These are phyloP conservation scores for Cladosporium sp. DNA, from an alignment of 2,329 filamentous ascomycete species.

Conservation along the genomic window DNA sequence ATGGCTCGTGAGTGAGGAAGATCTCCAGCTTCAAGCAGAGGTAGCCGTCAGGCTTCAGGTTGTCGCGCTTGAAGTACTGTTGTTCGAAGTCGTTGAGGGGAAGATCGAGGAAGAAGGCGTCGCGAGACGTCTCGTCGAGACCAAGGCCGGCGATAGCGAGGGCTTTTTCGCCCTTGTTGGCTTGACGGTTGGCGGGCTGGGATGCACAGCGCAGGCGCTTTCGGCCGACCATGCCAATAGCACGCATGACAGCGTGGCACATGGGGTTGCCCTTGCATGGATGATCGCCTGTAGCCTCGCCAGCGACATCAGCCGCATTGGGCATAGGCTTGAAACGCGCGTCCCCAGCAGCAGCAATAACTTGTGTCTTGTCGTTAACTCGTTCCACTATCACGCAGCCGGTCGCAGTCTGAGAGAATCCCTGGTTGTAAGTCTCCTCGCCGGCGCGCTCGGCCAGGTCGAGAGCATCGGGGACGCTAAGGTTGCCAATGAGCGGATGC, in stretches of 20 bases:
- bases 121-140: constrained; percentile 29
- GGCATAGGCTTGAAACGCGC: constrained; percentile 58
- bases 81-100: constrained; percentile 66
- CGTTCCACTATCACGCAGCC: constrained; percentile 74
- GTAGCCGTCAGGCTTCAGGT: constrained; percentile 72
- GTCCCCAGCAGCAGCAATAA: constrained; percentile 73
- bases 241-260: constrained; percentile 72
- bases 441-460: constrained; percentile 64
- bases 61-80: constrained; percentile 59
- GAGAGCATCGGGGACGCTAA: constrained; percentile 57
- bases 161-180: constrained; percentile 29
- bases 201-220: constrained; percentile 42
- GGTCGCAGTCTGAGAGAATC: constrained; percentile 60
- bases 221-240: constrained; percentile 74
- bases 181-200: constrained; percentile 23
- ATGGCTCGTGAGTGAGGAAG: constrained; percentile 93
- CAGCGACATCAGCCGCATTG: constrained; percentile 29
- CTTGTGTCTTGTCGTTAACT: constrained; percentile 40
- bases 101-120: constrained; percentile 62
- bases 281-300: constrained; percentile 10
- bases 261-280: constrained; percentile 63
- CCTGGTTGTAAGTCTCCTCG: constrained; percentile 51
- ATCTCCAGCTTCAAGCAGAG: constrained; percentile 91
- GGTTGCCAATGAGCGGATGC: constrained; percentile 25
- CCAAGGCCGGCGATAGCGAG: constrained; percentile 31